phyloP scores from a whole-genome alignment of 257 asterid genomes.

The Coffea eugenioides region DNA sequence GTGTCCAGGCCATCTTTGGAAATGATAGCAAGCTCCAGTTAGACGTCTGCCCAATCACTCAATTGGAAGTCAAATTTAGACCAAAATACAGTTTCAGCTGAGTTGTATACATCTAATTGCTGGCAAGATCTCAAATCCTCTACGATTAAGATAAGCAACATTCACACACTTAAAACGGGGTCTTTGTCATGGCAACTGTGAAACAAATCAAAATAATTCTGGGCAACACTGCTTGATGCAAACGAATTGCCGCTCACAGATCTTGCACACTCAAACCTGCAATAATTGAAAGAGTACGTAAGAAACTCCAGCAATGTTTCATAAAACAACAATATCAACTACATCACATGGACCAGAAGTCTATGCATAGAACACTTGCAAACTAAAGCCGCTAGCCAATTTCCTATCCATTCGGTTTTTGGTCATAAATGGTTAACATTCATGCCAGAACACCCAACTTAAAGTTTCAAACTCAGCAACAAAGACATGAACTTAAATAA shows the following conservation, averaged over 20 bases:
- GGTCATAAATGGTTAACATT: neutral
- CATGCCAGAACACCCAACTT: neutral
- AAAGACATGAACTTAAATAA: neutral
- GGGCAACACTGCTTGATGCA: neutral
- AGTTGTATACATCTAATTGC: constrained; percentile 2
- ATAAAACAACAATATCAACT: neutral
- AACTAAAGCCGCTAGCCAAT: neutral
- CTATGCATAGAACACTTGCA: neutral
- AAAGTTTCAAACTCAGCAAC: neutral
- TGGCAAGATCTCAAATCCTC: neutral
- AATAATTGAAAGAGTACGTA: neutral
- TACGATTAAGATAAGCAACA: neutral
- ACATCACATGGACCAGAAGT: neutral
- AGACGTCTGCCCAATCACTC: too few species aligned
- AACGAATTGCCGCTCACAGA: constrained; percentile 12
- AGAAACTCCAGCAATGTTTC: neutral
- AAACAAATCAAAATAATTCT: neutral
- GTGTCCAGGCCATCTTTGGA: neutral
- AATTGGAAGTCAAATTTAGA: neutral
- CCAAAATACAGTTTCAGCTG: too few species aligned
- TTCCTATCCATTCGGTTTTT: neutral
- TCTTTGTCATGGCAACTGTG: neutral
- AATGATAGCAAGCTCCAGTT: neutral
- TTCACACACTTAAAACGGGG: neutral
- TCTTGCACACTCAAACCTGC: constrained; percentile 40